Conservation (phyloP, 129 eudicot genomes). For the Helichrysum umbraculigerum region DNA sequence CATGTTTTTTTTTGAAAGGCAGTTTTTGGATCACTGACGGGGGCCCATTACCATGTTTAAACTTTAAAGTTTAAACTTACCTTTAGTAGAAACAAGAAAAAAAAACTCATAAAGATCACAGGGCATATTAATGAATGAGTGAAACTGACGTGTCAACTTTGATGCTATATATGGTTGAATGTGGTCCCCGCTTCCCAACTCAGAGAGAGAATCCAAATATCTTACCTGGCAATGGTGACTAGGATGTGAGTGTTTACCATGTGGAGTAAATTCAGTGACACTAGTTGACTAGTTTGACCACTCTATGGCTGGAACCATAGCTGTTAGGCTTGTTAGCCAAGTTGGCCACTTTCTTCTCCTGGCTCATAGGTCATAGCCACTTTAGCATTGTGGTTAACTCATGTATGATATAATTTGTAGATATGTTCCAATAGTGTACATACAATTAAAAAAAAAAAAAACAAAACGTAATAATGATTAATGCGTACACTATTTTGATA, state of each 20-base stretch:
- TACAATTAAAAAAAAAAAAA: no score
- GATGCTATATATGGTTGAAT: neutral
- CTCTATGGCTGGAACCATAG: no score
- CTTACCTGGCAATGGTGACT: constrained; percentile 22
- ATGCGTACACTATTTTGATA: no score
- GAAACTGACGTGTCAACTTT: constrained; percentile 18
- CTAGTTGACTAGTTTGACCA: neutral
- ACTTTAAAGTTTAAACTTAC: neutral
- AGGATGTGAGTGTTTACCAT: constrained; percentile 13
- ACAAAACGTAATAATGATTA: no score
- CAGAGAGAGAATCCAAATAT: neutral
- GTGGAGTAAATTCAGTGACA: neutral
- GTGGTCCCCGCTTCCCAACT: neutral
- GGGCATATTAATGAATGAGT: neutral
- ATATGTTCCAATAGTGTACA: no score
- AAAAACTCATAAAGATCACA: neutral
- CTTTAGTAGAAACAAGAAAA: neutral
- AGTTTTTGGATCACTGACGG: no score
- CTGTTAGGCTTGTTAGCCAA: no score
- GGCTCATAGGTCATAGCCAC: neutral
- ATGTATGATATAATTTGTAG: neutral
- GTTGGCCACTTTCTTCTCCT: no score
- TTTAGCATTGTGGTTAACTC: neutral
- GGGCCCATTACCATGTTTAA: no score
- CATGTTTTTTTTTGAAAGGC: no score